Evolutionary conservation across 148 eudicot species (phyloP).

Genomic region (Amaranthus hypochondriacus): DNA sequence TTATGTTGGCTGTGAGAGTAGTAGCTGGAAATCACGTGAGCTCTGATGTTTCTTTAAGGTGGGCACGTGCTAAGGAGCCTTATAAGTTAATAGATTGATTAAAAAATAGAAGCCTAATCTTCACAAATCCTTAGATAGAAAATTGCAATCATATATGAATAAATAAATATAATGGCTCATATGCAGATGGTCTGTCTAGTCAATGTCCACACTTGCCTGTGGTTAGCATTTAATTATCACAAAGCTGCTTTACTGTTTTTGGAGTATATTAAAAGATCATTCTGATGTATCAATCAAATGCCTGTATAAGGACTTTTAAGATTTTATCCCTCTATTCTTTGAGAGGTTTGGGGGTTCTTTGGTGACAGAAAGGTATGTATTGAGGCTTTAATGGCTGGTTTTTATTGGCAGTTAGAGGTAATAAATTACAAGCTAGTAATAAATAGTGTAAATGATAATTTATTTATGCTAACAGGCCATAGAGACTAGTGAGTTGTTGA

Average conservation of each 20-base stretch:
- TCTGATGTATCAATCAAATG: constrained; percentile 6
- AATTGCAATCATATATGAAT: background rate
- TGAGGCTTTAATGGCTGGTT: background rate
- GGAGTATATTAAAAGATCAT: constrained; percentile 15
- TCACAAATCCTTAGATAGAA: constrained; percentile 3
- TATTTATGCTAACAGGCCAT: too few relatives aligned
- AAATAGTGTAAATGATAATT: too few relatives aligned
- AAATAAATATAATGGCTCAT: background rate
- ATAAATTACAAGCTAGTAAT: too few relatives aligned
- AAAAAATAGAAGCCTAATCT: background rate
- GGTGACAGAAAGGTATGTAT: background rate
- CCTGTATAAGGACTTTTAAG: background rate
- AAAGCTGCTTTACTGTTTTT: constrained; percentile 12
- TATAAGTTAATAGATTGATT: background rate
- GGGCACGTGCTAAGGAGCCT: constrained; percentile 25
- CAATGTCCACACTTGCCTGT: constrained; percentile 22
- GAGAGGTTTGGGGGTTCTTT: background rate
- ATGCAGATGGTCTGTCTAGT: constrained; percentile 23
- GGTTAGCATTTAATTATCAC: constrained; percentile 31
- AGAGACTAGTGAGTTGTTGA: too few relatives aligned
- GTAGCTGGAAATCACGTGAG: constrained; percentile 27
- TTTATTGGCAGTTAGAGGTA: too few relatives aligned
- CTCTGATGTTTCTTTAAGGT: constrained; percentile 1
- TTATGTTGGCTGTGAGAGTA: background rate
- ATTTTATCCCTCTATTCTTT: background rate